phyloP scores from a whole-genome alignment of 2,329 filamentous ascomycete species.

The Talaromyces funiculosus region DNA sequence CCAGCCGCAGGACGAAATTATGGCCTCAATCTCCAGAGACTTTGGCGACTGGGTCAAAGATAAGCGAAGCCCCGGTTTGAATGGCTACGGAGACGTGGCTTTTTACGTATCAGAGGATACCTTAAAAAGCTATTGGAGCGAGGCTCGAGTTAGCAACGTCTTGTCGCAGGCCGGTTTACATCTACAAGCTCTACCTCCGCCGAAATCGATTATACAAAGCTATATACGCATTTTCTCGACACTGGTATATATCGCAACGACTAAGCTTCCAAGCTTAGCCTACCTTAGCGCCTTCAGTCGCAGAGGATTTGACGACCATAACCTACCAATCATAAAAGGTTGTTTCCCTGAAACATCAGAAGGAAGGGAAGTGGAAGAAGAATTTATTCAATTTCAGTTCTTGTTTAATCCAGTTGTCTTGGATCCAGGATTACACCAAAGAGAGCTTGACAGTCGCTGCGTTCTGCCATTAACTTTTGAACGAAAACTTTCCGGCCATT shows the following conservation, averaged over 20 bases:
- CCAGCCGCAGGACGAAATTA: background rate
- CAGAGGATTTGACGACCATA: background rate
- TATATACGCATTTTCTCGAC: background rate
- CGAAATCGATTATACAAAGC: background rate
- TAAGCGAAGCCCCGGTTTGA: background rate
- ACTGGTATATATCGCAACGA: background rate
- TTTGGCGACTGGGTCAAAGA: background rate
- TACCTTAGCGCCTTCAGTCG: background rate
- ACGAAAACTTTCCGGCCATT: background rate
- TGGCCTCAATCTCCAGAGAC: background rate
- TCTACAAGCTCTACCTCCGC: background rate
- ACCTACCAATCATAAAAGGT: background rate
- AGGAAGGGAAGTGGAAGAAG: background rate
- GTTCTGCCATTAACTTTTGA: background rate
- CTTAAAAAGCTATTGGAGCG: background rate
- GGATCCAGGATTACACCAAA: background rate
- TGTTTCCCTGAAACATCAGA: background rate
- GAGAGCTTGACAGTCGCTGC: background rate
- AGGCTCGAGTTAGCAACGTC: background rate
- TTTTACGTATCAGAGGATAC: background rate
- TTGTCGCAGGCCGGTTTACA: background rate
- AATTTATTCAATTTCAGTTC: background rate
- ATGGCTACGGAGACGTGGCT: background rate
- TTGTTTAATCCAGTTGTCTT: background rate
- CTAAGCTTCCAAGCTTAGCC: background rate